phyloP scores from a whole-genome alignment of 257 asterid species.

The Solanum paucissectum region DNA sequence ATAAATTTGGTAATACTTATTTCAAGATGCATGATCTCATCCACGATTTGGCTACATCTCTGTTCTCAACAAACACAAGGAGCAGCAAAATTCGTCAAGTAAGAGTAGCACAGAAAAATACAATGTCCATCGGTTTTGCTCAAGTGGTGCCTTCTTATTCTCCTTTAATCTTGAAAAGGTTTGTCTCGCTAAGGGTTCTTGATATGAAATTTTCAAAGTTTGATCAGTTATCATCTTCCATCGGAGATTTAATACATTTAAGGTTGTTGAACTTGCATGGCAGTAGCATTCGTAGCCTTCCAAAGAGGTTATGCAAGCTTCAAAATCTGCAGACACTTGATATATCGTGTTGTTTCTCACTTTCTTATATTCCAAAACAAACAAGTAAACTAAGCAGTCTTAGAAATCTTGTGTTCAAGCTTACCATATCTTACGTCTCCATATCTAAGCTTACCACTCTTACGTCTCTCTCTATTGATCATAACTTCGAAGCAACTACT shows the following conservation, averaged over 20 bases:
- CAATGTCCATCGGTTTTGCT: neutral
- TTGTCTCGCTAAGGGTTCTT: neutral
- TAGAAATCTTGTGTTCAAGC: neutral
- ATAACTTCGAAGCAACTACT: neutral
- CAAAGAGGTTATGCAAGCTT: neutral
- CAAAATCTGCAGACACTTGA: constrained; percentile 9
- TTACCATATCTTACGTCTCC: too few species aligned
- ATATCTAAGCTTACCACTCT: neutral
- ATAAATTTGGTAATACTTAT: neutral
- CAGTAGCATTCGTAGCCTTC: neutral
- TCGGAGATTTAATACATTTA: neutral
- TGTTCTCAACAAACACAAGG: neutral
- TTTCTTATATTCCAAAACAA: constrained; percentile 2
- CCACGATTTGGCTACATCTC: constrained; percentile 10
- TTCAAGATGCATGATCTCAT: constrained; percentile 11
- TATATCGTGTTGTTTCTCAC: neutral
- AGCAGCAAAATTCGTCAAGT: neutral
- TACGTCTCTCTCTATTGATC: neutral
- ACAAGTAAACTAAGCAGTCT: constrained; percentile 11
- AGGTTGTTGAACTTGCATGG: neutral
- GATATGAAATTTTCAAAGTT: neutral
- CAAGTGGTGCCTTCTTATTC: neutral
- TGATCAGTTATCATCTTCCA: neutral
- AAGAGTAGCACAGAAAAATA: too few species aligned
- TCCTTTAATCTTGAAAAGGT: neutral